These are phyloP conservation scores for Aspergillus versicolor DNA, from an alignment of 2,329 filamentous ascomycete genomes.

Conservation along the genomic window DNA sequence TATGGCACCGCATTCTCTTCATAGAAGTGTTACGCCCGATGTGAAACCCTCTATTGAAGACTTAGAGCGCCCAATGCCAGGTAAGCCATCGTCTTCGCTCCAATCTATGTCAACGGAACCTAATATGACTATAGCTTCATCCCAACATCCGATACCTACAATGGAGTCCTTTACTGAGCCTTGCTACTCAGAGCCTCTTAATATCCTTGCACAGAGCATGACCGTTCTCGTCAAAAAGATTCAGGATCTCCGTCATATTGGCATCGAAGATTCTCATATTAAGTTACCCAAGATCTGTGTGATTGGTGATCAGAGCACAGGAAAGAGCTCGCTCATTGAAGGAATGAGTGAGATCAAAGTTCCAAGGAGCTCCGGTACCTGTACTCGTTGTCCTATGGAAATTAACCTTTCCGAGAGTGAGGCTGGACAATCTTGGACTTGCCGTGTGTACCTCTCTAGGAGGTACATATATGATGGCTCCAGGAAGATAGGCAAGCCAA, in stretches of 20 bases:
- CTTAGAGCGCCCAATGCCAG: background rate
- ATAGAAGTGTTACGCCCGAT: slow-evolving; percentile 2
- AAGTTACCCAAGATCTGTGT: slow-evolving; percentile 77
- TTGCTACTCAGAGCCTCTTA: slow-evolving; percentile 22
- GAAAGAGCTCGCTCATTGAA: slow-evolving; percentile 70
- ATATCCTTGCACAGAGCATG: slow-evolving; percentile 33
- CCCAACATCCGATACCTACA: background rate
- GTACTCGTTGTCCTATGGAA: slow-evolving; percentile 77
- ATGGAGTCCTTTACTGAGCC: background rate
- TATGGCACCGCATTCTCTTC: too few relatives aligned
- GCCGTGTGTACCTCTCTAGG: slow-evolving; percentile 63
- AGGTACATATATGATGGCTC: slow-evolving; percentile 57
- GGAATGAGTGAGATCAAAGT: slow-evolving; percentile 68
- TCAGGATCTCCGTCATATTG: slow-evolving; percentile 66
- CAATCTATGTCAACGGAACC: background rate
- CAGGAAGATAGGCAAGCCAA: slow-evolving; percentile 46
- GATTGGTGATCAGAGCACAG: slow-evolving; percentile 80
- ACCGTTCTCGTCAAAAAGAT: slow-evolving; percentile 41
- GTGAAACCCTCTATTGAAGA: background rate
- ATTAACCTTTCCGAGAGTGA: slow-evolving; percentile 66
- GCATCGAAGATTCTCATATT: slow-evolving; percentile 66
- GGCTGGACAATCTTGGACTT: slow-evolving; percentile 57
- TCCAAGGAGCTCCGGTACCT: slow-evolving; percentile 69
- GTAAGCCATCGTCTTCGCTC: background rate
- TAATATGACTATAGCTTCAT: slow-evolving; percentile 3